Evolutionary conservation across 1,284 basidiomycete species (phyloP), one percentile per base, ranked within the genome.

Genomic region (Ustilago sp.): DNA sequence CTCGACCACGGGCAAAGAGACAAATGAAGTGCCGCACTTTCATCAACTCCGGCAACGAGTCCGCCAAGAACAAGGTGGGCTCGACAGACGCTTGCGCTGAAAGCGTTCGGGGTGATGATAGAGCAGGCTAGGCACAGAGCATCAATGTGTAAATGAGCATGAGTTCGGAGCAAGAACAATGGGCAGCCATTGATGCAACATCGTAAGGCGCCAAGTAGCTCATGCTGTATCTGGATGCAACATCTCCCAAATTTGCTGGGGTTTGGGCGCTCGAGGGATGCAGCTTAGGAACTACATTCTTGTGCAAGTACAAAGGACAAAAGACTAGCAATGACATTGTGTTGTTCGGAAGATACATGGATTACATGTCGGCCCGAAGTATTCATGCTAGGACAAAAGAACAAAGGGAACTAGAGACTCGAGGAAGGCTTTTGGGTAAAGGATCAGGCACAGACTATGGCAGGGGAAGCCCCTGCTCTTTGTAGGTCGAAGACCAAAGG

Each of bases 81-180:
- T 41, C 15, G 6, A 17, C 11, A 41, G 39, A 12, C 43, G 13
- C 43, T 19, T 19, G 43, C n/a, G 43, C 43, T 45, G 43, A 45
- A 45, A n/a, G 43, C 43, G 8, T 45, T 45, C n/a, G 8, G 8
- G n/a, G 8, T 7, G 3, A 19, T n/a, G n/a, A 8, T 19, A 45
- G 43, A 19, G 43, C 43, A 45, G 13, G 17, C n/a, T 45, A 19
- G 11, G 11, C 6, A 11, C 17, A n/a, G 7, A 45, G 39, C 39
- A 43, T 13, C 35, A 53, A 17, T 34, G n/a, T 55, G 54, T 17
- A 41, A 36, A 23, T 32, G 38, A 41, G 19, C 38, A 39, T 55
- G 19, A 55, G 12, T 57, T 57, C 35, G 45, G n/a, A 45, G 4
- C 31, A 8, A 6, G 36, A 45, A 57, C 55, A 57, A 57, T 45